Evolutionary conservation across 176 grass and related monocot species (phyloP).

Genomic region (Canna indica): DNA sequence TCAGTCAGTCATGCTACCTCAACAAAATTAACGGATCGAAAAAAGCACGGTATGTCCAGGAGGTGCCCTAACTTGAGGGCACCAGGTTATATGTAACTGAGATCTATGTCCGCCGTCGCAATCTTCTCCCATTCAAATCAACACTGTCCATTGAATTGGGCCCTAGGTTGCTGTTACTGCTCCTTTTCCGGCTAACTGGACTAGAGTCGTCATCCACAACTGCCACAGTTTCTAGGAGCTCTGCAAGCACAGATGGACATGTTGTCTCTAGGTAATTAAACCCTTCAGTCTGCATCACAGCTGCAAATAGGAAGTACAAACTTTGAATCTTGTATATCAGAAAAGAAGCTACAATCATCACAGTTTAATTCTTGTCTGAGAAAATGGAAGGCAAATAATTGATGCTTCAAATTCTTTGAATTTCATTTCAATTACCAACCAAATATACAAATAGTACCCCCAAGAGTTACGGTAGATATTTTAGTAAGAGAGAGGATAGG

Average conservation of each 20-base stretch:
- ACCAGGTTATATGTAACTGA: constrained; percentile 1
- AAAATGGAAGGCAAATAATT: neutral
- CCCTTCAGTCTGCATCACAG: constrained; percentile 73
- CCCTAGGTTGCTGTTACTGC: constrained; percentile 31
- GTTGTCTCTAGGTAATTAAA: constrained; percentile 79
- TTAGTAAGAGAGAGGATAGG: no score
- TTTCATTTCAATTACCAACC: neutral
- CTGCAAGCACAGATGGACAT: constrained; percentile 57
- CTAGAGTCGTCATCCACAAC: constrained; percentile 44
- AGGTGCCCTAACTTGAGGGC: constrained; percentile 22
- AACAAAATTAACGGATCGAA: no score
- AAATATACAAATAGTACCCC: neutral
- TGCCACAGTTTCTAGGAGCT: constrained; percentile 71
- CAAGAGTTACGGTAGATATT: neutral
- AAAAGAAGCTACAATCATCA: neutral
- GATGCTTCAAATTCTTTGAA: neutral
- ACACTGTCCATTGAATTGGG: constrained; percentile 31
- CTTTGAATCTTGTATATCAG: constrained; percentile 14
- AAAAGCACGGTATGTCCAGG: neutral
- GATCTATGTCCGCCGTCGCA: constrained; percentile 48
- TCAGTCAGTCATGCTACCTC: no score
- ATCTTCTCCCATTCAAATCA: constrained; percentile 43
- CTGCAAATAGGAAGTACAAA: constrained; percentile 32
- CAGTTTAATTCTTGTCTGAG: neutral
- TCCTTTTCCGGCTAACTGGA: constrained; percentile 46